Conservation (phyloP, 148 eudicot species). For the Linanthus parryae region DNA sequence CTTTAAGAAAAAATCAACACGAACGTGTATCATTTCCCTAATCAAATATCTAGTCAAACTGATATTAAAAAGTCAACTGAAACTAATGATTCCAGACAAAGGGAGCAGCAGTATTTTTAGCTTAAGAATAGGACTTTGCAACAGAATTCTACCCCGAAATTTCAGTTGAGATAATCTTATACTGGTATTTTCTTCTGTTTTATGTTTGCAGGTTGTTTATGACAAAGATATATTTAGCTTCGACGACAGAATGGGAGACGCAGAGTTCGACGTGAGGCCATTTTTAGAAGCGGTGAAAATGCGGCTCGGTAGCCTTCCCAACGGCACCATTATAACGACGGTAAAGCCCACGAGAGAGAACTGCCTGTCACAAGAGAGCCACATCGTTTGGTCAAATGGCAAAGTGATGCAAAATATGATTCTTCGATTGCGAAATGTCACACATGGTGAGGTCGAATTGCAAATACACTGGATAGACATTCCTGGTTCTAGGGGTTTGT, state of each 20-base stretch:
- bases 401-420: slow-evolving; percentile 12
- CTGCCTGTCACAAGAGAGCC: slow-evolving; percentile 18
- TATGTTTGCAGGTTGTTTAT: slow-evolving; percentile 9
- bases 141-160: not conserved
- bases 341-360: slow-evolving; percentile 13
- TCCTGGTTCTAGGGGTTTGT: slow-evolving; percentile 1
- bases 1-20: no score
- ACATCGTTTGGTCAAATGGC: not conserved
- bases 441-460: slow-evolving; percentile 15
- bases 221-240: slow-evolving; percentile 13
- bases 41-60: not conserved
- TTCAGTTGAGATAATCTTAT: not conserved
- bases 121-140: not conserved
- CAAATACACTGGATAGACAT: slow-evolving; percentile 16
- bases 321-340: slow-evolving; percentile 3
- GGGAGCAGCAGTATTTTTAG: not conserved
- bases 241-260: slow-evolving; percentile 23
- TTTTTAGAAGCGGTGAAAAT: slow-evolving; percentile 9
- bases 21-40: not conserved
- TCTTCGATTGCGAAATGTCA: slow-evolving; percentile 15
- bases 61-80: no score
- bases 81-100: not conserved
- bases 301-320: slow-evolving; percentile 1
- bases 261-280: slow-evolving; percentile 16
- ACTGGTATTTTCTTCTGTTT: not conserved